phyloP scores from a whole-genome alignment of 768 basidiomycete genomes.

The Auricularia cornea region DNA sequence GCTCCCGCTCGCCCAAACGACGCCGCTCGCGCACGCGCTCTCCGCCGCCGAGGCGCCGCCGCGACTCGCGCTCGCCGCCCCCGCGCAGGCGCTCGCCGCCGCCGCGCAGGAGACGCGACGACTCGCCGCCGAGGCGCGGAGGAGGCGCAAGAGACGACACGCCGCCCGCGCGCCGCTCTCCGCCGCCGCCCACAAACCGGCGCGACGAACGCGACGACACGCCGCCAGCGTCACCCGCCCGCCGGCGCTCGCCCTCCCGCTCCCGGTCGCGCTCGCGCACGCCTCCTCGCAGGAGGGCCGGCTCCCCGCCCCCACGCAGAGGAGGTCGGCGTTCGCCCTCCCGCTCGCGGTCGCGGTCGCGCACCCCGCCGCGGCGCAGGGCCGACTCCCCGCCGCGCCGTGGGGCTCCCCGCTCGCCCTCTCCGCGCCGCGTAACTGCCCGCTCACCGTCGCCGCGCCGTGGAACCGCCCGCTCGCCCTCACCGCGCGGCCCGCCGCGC shows the following conservation, averaged over 20 bases:
- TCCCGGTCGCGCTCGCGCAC: too few relatives aligned
- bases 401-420: neutral
- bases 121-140: conserved; percentile 30
- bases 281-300: too few relatives aligned
- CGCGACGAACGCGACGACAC: too few relatives aligned
- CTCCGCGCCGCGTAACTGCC: too few relatives aligned
- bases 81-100: conserved; percentile 38
- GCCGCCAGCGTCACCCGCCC: too few relatives aligned
- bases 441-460: neutral
- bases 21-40: conserved; percentile 11
- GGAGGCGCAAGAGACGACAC: conserved; percentile 23
- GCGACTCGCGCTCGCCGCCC: conserved; percentile 29
- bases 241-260: too few relatives aligned
- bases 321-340: conserved; percentile 21
- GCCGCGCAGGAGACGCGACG: conserved; percentile 30
- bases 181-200: too few relatives aligned
- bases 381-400: conserved; percentile 1
- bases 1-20: conserved; percentile 17
- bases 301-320: too few relatives aligned
- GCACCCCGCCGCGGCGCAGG: conserved; percentile 20
- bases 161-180: neutral
- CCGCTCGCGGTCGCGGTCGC: conserved; percentile 28
- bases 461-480: neutral
- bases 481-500: neutral
- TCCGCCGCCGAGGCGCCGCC: conserved; percentile 14